Base-by-base conservation (phyloP, 225 moss, liverwort and hornwort genomes). In the Polytrichum commune region DNA sequence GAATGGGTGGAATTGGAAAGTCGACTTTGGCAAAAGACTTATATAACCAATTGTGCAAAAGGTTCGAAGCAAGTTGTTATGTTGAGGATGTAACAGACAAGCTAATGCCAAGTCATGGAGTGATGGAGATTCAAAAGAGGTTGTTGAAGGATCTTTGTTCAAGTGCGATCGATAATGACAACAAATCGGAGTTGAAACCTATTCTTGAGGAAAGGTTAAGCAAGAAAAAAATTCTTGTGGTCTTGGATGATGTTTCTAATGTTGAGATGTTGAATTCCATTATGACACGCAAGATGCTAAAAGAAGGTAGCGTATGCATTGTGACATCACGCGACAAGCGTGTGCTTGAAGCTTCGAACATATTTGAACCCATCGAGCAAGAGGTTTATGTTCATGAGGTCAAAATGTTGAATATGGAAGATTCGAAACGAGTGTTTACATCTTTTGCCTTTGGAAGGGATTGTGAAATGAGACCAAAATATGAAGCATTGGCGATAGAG, bases 1-100 rank as follows among this genome's bases (percentile, higher is more conserved):
- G 70, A 22, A 70, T 60, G 70, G 70, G 70, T 19, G 70, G 70
- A 6, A 70, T 70, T 19, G 70, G 70, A 20, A 70, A 70, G 58
- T 29, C 60, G 1, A 70, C 70, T 16, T 30, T 70, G 54, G 70
- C 70, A 23, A 60, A 58, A 23, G 70, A 70, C 5, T 9, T 70
- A 4, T 70, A 70, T 58, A 57, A 70, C 30, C 30, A 33, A 5
- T 58, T 30, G n/a, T 30, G 57, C 29, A 20, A 29, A 20, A 29
- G 18, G 1, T 70, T 57, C 18, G 18, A 30, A 7, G 29, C 23
- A 10, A 32, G 29, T 27, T 57, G 70, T 22, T 70, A 27, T 32
- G 6, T 70, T 8, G 56, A 29, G 1, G 56, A 70, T 33, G 57
- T 70, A 0, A 29, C n/a, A 20, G 60, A 70, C 9, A 57, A 58